Base-by-base conservation (phyloP, 768 basidiomycete genomes). In the Agrocybe chaxingu region DNA sequence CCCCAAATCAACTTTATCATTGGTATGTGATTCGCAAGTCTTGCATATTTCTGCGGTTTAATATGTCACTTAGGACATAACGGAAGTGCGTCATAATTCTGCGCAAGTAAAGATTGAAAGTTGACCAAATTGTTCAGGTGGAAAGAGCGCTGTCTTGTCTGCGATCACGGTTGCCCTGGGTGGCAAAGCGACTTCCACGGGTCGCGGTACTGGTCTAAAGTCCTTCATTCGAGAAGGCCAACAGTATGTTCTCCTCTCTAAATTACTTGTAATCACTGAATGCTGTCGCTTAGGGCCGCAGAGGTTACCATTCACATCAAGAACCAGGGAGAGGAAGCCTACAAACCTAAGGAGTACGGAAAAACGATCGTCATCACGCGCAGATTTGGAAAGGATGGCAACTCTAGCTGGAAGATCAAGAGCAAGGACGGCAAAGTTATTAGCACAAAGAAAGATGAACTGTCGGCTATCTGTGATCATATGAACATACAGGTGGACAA, bases 401-500 rank as follows among this genome's bases (percentile, higher is more conserved):
- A 71, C 2, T 84, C 86, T 0, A 71, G 77, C 0, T 98, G 93
- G 85, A 92, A 87, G 66, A 90, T 98, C 63, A 86, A 80, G 71
- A 77, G 70, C 57, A 81, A 77, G 60, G 80, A 86, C 18, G 83
- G 81, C 34, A 78, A 76, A 56, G 62, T 82, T 8, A 68, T 97
- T 51, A 86, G 85, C 32, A 84, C 74, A 10, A 93, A 90, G 71
- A 82, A 84, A 57, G 85, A 92, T 8, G 94, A 98, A 62, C 68
- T 99, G 8, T 78, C 88, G 12, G 81, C 85, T 1, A 98, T 99
- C 44, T 88, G 88, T 59, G 92, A 96, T 63, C 88, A 93, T 56
- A 96, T 97, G 87, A 93, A 93, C 59, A 91, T 99, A 48, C 93
- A 96, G 63, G 91, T 97, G 52, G 93, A 97, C 64, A 95, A 95